Conservation (phyloP, 495 filamentous ascomycete genomes). For the Tuber melanosporum region DNA sequence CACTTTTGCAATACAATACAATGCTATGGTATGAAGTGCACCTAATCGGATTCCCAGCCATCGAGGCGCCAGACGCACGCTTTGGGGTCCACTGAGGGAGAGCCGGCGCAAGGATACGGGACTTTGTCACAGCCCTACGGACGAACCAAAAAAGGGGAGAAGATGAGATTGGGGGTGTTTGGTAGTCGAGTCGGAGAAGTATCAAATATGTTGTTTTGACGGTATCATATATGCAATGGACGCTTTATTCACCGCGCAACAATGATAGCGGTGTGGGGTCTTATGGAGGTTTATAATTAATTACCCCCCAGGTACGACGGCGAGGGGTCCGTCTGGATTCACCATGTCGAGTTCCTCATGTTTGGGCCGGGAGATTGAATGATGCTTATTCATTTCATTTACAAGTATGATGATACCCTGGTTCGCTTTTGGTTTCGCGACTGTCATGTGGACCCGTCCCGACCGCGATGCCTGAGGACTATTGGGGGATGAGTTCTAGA, state of each 20-base stretch:
- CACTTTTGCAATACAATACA: neutral
- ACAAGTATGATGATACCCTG: too few relatives aligned
- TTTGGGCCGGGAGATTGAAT: neutral
- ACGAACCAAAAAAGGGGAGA: neutral
- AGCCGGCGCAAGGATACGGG: neutral
- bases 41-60: neutral
- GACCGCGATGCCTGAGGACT: neutral
- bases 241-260: neutral
- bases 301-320: neutral
- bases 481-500: neutral
- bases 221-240: neutral
- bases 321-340: neutral
- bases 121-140: neutral
- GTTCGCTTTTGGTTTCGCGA: neutral
- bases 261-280: neutral
- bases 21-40: neutral
- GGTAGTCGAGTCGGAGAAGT: neutral
- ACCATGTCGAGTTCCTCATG: neutral
- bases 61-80: neutral
- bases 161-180: neutral
- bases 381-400: neutral
- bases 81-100: neutral
- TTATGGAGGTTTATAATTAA: neutral
- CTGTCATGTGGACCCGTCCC: neutral
- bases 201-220: neutral